Percentiles rank a stretch among this genome's conserved stretches.
These are phyloP conservation scores for Gautieria morchelliformis DNA, from an alignment of 768 basidiomycete species.

Conservation along the genomic window DNA sequence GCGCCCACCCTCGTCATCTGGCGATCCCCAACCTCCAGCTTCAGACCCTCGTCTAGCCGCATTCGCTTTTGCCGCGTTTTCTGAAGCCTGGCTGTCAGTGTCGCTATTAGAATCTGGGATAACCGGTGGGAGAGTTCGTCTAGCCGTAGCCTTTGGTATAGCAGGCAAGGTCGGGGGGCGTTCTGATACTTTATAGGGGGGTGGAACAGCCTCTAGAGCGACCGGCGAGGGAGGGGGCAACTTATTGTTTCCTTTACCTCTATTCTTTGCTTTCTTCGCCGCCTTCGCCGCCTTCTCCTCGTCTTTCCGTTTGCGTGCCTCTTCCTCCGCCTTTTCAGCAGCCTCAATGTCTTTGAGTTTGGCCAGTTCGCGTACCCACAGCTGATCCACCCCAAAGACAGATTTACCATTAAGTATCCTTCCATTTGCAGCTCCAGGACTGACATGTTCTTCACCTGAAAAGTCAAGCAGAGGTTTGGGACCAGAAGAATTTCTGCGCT, in stretches of 20 bases:
- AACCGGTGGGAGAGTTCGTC: slow-evolving; percentile 20
- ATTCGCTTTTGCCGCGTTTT: slow-evolving; percentile 7
- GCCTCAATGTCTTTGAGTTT: slow-evolving; percentile 75
- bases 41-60: slow-evolving; percentile 14
- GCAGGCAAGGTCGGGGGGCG: slow-evolving; percentile 23
- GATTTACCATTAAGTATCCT: slow-evolving; percentile 44
- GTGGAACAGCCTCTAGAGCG: slow-evolving; percentile 3
- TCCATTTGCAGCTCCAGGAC: slow-evolving; percentile 17
- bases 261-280: slow-evolving; percentile 30
- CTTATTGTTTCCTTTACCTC: slow-evolving; percentile 30
- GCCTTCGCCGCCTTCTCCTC: slow-evolving; percentile 33
- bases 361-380: slow-evolving; percentile 83
- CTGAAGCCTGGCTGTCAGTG: slow-evolving; percentile 38
- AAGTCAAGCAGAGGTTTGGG: slow-evolving; percentile 62
- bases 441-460: slow-evolving; percentile 34
- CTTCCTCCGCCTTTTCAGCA: slow-evolving; percentile 48
- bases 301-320: slow-evolving; percentile 37
- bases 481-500: slow-evolving; percentile 41
- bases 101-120: slow-evolving; percentile 32
- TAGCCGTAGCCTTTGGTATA: slow-evolving; percentile 25
- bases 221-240: slow-evolving; percentile 17
- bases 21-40: slow-evolving; percentile 41
- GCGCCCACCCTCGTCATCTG: slow-evolving; percentile 56
- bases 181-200: slow-evolving; percentile 2
- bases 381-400: slow-evolving; percentile 89